Conservation (phyloP, 345 rosid genomes). For the Aquilaria sinensis region DNA sequence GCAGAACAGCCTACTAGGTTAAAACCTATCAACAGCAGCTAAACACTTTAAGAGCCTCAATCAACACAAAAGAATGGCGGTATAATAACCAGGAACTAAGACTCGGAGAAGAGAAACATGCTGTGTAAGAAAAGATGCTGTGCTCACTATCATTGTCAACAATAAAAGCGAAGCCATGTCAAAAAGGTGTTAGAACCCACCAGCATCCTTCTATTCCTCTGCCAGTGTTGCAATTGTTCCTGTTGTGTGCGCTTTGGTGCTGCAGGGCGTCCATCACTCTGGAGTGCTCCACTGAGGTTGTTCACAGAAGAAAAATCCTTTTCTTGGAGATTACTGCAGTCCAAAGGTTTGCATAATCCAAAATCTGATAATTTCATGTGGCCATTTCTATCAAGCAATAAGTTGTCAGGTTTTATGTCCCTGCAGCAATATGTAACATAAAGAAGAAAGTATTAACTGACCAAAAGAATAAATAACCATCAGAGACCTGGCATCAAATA, state of each 20-base stretch:
- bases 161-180: constrained; percentile 5
- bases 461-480: not conserved
- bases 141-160: not conserved
- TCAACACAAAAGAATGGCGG: not conserved
- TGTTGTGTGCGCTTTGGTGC: constrained; percentile 81
- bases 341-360: constrained; percentile 95
- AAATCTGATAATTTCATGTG: constrained; percentile 97
- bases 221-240: constrained; percentile 94
- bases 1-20: not conserved
- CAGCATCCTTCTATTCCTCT: constrained; percentile 93
- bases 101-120: not conserved
- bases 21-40: not conserved
- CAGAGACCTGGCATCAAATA: not conserved
- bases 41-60: not conserved
- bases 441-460: constrained; percentile 3
- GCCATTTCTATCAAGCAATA: constrained; percentile 88
- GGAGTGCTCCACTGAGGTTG: constrained; percentile 62
- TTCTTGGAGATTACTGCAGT: constrained; percentile 92
- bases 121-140: not conserved
- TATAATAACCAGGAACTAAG: not conserved
- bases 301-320: constrained; percentile 67
- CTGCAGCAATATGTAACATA: constrained; percentile 33
- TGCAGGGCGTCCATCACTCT: constrained; percentile 74
- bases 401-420: constrained; percentile 97
- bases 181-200: constrained; percentile 36